Evolutionary conservation across 1,284 basidiomycete genomes (phyloP).

Genomic region (Marasmius fiardii): DNA sequence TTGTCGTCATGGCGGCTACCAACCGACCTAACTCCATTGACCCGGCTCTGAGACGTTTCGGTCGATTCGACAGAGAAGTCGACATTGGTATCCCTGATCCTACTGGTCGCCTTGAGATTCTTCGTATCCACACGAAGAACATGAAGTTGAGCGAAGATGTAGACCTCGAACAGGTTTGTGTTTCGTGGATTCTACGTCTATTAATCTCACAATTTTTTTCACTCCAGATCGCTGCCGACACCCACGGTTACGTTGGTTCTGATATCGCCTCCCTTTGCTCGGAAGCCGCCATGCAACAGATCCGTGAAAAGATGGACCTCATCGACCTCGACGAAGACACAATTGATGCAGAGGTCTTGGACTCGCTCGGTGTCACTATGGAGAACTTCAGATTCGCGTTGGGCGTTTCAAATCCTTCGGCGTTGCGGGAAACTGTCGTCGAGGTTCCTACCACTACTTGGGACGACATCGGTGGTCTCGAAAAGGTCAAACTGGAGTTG

Average conservation of each 20-base stretch:
- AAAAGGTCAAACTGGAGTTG: constrained; percentile 98
- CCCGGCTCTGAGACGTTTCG: constrained; percentile 96
- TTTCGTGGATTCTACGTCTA: too few species aligned
- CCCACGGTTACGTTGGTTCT: constrained; percentile 98
- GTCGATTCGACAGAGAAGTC: constrained; percentile 98
- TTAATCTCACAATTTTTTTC: too few species aligned
- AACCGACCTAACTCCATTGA: constrained; percentile 99
- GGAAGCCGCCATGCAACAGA: constrained; percentile 98
- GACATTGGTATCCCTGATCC: constrained; percentile 99
- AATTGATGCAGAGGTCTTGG: constrained; percentile 95
- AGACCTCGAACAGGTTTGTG: constrained; percentile 82
- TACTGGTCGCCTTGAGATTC: constrained; percentile 96
- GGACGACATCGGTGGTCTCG: constrained; percentile 99
- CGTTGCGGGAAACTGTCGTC: constrained; percentile 94
- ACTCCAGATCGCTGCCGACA: constrained; percentile 80
- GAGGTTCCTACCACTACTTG: constrained; percentile 88
- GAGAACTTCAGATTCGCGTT: constrained; percentile 98
- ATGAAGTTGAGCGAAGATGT: constrained; percentile 99
- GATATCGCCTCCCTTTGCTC: constrained; percentile 96
- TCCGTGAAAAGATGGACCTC: constrained; percentile 97
- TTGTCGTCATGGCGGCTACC: constrained; percentile 99
- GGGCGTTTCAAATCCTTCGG: constrained; percentile 94
- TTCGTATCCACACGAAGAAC: constrained; percentile 99
- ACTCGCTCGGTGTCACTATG: constrained; percentile 95
- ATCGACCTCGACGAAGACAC: constrained; percentile 94